Base-by-base conservation (phyloP, 2,329 filamentous ascomycete species). In the Coniochaeta sp. region DNA sequence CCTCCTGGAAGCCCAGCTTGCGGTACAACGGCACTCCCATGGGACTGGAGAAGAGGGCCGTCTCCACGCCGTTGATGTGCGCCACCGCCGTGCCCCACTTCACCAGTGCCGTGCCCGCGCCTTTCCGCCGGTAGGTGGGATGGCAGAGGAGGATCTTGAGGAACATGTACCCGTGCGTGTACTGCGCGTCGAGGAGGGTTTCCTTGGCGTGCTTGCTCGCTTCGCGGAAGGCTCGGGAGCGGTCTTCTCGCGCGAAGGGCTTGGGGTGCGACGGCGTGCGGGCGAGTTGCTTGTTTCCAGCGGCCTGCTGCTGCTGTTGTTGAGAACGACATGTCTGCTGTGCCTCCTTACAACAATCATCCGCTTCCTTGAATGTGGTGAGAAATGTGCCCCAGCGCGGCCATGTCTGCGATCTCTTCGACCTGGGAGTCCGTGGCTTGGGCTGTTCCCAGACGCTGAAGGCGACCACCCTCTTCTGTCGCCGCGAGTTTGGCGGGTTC, bases 21-120 rank as follows among this genome's bases (percentile, higher is more conserved):
- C 22, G 30, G 30, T 62, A 62, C 33, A 62, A 33, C 13, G 28
- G 10, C 27, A 55, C 24, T 14, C 60, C 60, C 58, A 60, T 59
- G 2, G 60, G 58, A 47, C 58, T 58, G 3, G 59, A 59, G 49
- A 62, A 60, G 20, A 61, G 57, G 2, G 60, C 60, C 9, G 59
- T 57, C 48, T 54, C 31, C 24, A 58, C 33, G 4, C 59, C 54
- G 6, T 52, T 20, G 10, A 38, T 18, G 1, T 45, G 48, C 7
- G 58, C 60, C 33, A 53, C 50, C 3, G 54, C 47, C 32, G 59
- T 52, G 10, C 60, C 60, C 59, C 60, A 61, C 2, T 16, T 12
- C 6, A 55, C 52, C 9, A 61, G 54, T 5, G 57, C 57, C 10
- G 40, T 52, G 6, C 58, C 60, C 7, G 59, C 59, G 9, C 59